These are phyloP conservation scores for Zygosaccharomyces bailii DNA, from an alignment of 805 yeast species.

Conservation along the genomic window DNA sequence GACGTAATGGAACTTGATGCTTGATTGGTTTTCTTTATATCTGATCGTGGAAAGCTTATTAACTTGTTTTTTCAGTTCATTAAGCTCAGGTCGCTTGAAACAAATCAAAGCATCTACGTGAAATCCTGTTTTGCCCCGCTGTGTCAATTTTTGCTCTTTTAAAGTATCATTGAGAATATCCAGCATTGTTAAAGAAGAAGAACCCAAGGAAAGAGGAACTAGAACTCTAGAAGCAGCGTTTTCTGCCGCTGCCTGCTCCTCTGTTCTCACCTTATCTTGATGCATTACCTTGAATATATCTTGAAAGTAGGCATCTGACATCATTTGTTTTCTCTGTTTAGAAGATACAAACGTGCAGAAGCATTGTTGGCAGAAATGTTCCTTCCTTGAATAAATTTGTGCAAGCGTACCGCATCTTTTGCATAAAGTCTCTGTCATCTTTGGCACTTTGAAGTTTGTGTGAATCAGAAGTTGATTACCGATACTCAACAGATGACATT, in stretches of 20 bases:
- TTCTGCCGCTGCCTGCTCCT: constrained; percentile 21
- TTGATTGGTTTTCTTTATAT: constrained; percentile 29
- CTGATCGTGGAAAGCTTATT: constrained; percentile 19
- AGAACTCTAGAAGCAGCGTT: constrained; percentile 47
- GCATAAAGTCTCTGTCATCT: constrained; percentile 12
- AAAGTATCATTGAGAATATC: constrained; percentile 63
- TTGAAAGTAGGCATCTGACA: constrained; percentile 59
- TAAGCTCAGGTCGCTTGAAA: constrained; percentile 39
- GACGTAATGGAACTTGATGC: constrained; percentile 41
- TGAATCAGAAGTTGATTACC: too few relatives aligned
- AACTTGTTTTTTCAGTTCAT: constrained; percentile 17
- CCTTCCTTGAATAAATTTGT: constrained; percentile 29
- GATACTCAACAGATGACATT: too few relatives aligned
- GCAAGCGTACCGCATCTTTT: constrained; percentile 25
- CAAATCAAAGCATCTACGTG: constrained; percentile 45
- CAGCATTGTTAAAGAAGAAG: constrained; percentile 61
- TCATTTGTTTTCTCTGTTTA: constrained; percentile 78
- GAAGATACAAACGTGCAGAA: constrained; percentile 69
- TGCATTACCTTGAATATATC: constrained; percentile 52
- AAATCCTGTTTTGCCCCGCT: constrained; percentile 68
- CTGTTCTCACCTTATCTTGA: constrained; percentile 25
- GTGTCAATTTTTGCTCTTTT: constrained; percentile 57
- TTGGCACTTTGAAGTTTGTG: too few relatives aligned
- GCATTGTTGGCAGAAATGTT: constrained; percentile 44
- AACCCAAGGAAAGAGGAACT: constrained; percentile 63